Evolutionary conservation across 2,329 filamentous ascomycete genomes (phyloP).

Genomic region (Cordyceps sp.): DNA sequence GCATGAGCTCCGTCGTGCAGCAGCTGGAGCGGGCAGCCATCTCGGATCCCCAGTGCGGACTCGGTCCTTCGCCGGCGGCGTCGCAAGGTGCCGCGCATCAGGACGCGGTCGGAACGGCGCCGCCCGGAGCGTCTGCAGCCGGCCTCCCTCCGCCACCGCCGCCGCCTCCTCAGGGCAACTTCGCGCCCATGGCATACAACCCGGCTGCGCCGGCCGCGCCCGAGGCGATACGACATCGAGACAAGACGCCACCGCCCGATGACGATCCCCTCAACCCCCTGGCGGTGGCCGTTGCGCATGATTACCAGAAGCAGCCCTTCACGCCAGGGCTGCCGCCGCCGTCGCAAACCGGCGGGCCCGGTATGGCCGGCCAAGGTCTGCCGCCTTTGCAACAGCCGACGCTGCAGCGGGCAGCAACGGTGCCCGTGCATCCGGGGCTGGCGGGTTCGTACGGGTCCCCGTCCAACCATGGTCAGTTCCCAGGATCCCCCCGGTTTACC

Average conservation of each 20-base stretch:
- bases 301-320: conserved; percentile 36
- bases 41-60: conserved; percentile 34
- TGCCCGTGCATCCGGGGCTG: conserved; percentile 24
- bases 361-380: conserved; percentile 17
- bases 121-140: not conserved
- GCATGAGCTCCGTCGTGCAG: conserved; percentile 55
- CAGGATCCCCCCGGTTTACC: conserved; percentile 24
- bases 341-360: conserved; percentile 17
- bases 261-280: conserved; percentile 44
- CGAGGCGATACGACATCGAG: conserved; percentile 53
- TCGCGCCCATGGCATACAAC: conserved; percentile 57
- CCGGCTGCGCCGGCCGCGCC: conserved; percentile 62
- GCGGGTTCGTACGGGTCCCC: conserved; percentile 25
- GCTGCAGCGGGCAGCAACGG: conserved; percentile 29
- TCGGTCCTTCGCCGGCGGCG: conserved; percentile 8
- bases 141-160: conserved; percentile 12
- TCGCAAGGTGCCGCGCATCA: conserved; percentile 4
- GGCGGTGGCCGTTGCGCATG: conserved; percentile 38
- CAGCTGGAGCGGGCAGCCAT: conserved; percentile 57
- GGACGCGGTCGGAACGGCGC: conserved; percentile 5
- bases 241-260: conserved; percentile 65
- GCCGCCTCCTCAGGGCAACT: conserved; percentile 21
- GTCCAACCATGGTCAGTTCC: conserved; percentile 15
- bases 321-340: conserved; percentile 33
- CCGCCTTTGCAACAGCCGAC: conserved; percentile 29